Evolutionary conservation across 1,284 basidiomycete species (phyloP), one percentile per base, ranked within the genome.

Genomic region (Spongispora temasekensis): DNA sequence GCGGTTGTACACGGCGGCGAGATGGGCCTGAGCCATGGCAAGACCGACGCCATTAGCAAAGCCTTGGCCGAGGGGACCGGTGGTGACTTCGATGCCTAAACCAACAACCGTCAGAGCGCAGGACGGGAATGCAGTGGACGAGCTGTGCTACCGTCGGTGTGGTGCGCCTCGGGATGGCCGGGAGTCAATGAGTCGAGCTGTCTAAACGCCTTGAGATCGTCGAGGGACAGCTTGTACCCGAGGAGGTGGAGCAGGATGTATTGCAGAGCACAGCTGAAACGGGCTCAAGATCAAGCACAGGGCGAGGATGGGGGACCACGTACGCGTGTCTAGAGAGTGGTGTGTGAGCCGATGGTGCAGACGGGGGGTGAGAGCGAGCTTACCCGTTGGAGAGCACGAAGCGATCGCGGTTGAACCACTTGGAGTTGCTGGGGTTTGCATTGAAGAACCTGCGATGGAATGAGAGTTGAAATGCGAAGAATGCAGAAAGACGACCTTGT

Each of bases 11-110:
- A 88, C 81, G 50, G 94, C 94, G 56, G 83, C 94, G 64, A 96
- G 81, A 77, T 98, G 94, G 35, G 91, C 91, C 80, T 96, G 90
- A 25, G 93, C 95, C 62, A 97, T 95, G 61, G 95, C 96, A 57
- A 98, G 80, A 77, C 95, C 95, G 66, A 98, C 94, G 63, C 87
- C 93, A 76, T 95, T 97, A 68, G 91, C 87, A 75, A 98, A 91
- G 72, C 94, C 94, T 78, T 98, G 95, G 55, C 95, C 95, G 35
- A 98, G 89, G 63, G 96, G 95, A 64, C 95, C 96, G 60, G 96
- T 98, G 68, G 95, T 98, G 65, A 97, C 94, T 79, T 98, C 95
- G 65, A 98, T 86, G 70, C 86, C 87, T 89, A 57, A 12, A 56
- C 35, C 35, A 30, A 56, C 21, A 15, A 31, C 25, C 13, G 58